Conservation (phyloP, 1,284 basidiomycete genomes). For the Puccinia coronata region DNA sequence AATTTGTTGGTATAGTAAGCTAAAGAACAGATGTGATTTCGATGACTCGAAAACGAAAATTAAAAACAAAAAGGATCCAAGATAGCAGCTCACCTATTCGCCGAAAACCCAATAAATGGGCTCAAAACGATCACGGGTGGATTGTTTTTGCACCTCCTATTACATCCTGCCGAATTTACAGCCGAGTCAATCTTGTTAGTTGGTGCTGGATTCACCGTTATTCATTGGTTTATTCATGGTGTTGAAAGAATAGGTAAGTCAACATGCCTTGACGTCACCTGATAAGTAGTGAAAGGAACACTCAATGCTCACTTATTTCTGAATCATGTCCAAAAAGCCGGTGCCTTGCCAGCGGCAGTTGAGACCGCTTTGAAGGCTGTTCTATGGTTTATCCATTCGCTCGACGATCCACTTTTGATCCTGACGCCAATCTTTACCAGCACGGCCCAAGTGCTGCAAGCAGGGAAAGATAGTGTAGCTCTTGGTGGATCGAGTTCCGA, state of each 20-base stretch:
- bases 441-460: conserved; percentile 46
- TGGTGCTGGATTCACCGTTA: conserved; percentile 43
- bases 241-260: conserved; percentile 37
- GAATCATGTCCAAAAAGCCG: conserved; percentile 20
- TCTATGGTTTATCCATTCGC: conserved; percentile 41
- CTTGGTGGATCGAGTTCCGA: background rate
- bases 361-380: conserved; percentile 28
- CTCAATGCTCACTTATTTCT: background rate
- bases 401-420: conserved; percentile 49
- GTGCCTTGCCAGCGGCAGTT: conserved; percentile 30
- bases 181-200: conserved; percentile 44
- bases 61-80: conserved; percentile 17
- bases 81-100: conserved; percentile 26
- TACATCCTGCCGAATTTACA: conserved; percentile 37
- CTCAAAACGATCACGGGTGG: conserved; percentile 43
- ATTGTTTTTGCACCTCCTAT: conserved; percentile 41
- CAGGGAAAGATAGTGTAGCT: background rate
- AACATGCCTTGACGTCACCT: background rate
- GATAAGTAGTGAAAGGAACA: background rate
- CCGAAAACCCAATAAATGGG: conserved; percentile 42
- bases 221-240: conserved; percentile 45
- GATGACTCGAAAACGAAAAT: background rate
- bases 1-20: background rate
- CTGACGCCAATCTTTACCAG: conserved; percentile 47
- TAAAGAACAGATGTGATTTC: conserved; percentile 10